phyloP scores from a whole-genome alignment of 2,329 filamentous ascomycete genomes.

The Elsinoe ampelina region DNA sequence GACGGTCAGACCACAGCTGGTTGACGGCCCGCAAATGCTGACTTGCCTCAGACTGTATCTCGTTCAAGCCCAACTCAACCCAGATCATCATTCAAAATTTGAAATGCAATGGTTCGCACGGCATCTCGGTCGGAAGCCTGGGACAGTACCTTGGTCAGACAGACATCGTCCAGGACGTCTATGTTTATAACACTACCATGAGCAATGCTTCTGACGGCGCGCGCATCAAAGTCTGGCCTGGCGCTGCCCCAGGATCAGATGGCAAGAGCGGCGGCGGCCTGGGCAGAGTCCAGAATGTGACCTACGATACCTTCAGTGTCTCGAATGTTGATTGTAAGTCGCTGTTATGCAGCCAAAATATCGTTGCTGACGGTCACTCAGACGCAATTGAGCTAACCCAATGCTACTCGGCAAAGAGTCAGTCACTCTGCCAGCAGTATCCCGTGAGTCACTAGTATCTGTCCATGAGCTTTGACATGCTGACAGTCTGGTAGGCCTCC shows the following conservation, averaged over 20 bases:
- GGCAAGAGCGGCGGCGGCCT: conserved; percentile 57
- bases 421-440: conserved; percentile 50
- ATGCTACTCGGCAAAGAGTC: conserved; percentile 54
- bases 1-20: conserved; percentile 30
- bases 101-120: conserved; percentile 59
- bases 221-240: conserved; percentile 67
- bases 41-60: conserved; percentile 50
- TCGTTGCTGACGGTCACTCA: background rate
- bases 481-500: conserved; percentile 28
- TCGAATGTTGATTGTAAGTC: conserved; percentile 46
- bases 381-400: conserved; percentile 56
- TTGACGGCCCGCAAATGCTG: background rate
- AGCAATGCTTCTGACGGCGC: conserved; percentile 49
- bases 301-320: conserved; percentile 53
- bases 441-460: conserved; percentile 25
- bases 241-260: conserved; percentile 49
- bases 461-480: background rate
- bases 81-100: conserved; percentile 59
- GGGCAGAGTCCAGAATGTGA: conserved; percentile 56
- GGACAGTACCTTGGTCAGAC: conserved; percentile 56
- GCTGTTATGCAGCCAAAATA: background rate
- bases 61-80: conserved; percentile 65
- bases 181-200: conserved; percentile 33
- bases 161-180: conserved; percentile 60
- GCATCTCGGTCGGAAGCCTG: conserved; percentile 62